phyloP scores from a whole-genome alignment of 2,329 filamentous ascomycete species.

The Alternaria alternata region DNA sequence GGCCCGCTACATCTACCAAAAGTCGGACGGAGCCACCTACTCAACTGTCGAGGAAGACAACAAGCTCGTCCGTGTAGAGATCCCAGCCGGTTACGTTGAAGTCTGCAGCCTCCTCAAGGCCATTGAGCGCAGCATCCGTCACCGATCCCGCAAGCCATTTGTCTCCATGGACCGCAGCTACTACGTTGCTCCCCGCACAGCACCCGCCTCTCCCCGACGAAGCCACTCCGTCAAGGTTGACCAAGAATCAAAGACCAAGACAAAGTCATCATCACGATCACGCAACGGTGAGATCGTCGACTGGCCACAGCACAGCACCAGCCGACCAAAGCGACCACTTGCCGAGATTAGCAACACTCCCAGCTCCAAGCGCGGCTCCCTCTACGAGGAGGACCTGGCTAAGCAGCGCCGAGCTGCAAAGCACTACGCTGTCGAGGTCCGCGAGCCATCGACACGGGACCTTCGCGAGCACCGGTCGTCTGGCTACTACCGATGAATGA shows the following conservation, averaged over 20 bases:
- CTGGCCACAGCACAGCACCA: slow-evolving; percentile 39
- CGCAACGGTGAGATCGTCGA: slow-evolving; percentile 50
- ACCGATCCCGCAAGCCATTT: slow-evolving; percentile 48
- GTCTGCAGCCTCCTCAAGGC: slow-evolving; percentile 52
- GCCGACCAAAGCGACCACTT: slow-evolving; percentile 27
- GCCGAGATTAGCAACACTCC: slow-evolving; percentile 43
- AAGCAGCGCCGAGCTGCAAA: slow-evolving; percentile 47
- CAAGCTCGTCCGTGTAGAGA: slow-evolving; percentile 56
- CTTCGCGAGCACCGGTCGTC: slow-evolving; percentile 49
- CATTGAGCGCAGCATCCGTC: slow-evolving; percentile 51
- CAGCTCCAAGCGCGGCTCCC: slow-evolving; percentile 50
- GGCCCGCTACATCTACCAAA: slow-evolving; percentile 55
- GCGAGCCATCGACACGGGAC: slow-evolving; percentile 50
- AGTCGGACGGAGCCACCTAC: slow-evolving; percentile 45
- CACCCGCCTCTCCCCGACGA: slow-evolving; percentile 33
- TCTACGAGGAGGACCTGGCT: slow-evolving; percentile 52
- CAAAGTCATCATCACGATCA: slow-evolving; percentile 39
- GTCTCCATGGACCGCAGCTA: slow-evolving; percentile 56
- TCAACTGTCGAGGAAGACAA: slow-evolving; percentile 47
- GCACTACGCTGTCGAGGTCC: slow-evolving; percentile 53
- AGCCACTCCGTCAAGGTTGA: slow-evolving; percentile 45
- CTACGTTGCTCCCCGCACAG: slow-evolving; percentile 51
- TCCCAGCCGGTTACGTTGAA: slow-evolving; percentile 54
- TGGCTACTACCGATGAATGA: slow-evolving; percentile 51
- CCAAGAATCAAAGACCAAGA: slow-evolving; percentile 35